Base-by-base conservation (phyloP, 1,284 basidiomycete genomes). In the Ustilago bromivora region DNA sequence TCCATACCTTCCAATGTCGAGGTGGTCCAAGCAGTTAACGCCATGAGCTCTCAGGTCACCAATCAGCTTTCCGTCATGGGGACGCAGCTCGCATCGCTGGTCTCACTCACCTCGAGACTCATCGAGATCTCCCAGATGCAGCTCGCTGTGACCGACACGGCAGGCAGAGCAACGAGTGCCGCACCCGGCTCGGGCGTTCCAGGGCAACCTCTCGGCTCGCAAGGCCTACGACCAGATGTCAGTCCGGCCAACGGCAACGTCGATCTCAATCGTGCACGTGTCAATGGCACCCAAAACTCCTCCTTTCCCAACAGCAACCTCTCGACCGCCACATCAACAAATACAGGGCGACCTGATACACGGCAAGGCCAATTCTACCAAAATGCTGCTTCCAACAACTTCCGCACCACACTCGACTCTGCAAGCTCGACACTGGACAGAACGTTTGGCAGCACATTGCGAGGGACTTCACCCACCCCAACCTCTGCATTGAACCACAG, bases 31-130 rank as follows among this genome's bases (percentile, higher is more conserved):
- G 75, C 75, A 10, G 57, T 77, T 54, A 72, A 77, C 34, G 54
- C 66, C 36, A 77, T 77, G 75, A 70, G 54, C 36, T 67, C 75
- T 0, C 75, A 77, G 47, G 57, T 77, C 56, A 61, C 66, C 60
- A 61, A 67, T 46, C 75, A 77, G 53, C 61, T 77, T 12, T 77
- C 75, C 19, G 53, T 77, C 57, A 61, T 77, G 57, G 75, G 75
- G 12, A 77, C 66, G 0, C 75, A 77, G 64, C 64, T 77, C 3
- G 64, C 70, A 7, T 72, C 69, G 23, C 65, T 77, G 32, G 75
- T 77, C 49, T 77, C 75, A 23, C 67, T 72, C 53, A 72, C 66
- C 10, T 70, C 75, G 34, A 66, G 75, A 10, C 66, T 77, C 38
- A 77, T 77, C 61, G 75, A 77, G 60, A 66, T 77, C 19, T 66